These are phyloP conservation scores for Exophiala oligosperma DNA, from an alignment of 2,329 filamentous ascomycete genomes.

Conservation along the genomic window DNA sequence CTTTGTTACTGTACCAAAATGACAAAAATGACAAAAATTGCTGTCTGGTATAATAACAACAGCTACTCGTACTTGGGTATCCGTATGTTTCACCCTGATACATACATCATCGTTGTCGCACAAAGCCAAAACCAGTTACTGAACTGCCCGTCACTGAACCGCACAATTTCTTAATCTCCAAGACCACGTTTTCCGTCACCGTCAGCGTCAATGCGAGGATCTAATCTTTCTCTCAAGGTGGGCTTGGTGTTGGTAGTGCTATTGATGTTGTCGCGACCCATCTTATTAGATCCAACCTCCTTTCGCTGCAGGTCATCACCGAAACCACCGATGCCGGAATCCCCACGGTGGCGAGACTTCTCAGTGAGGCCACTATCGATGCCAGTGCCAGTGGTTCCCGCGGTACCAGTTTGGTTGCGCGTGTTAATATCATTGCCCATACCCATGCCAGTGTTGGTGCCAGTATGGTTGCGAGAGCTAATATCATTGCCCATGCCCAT, in stretches of 20 bases:
- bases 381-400: no score
- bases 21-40: no score
- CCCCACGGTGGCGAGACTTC: slow-evolving; percentile 5
- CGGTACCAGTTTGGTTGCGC: no score
- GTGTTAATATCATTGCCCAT: no score
- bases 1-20: no score
- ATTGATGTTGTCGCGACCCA: not conserved
- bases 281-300: not conserved
- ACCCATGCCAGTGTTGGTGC: no score
- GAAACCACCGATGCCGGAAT: slow-evolving; percentile 17
- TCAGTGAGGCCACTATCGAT: not conserved
- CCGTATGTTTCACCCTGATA: no score
- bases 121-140: not conserved
- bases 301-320: not conserved
- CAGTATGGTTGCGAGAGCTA: not conserved
- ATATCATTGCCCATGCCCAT: not conserved
- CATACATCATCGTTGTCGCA: no score
- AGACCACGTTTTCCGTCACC: slow-evolving; percentile 58
- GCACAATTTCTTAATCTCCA: not conserved
- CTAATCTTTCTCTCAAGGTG: slow-evolving; percentile 53
- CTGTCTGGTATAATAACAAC: no score
- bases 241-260: slow-evolving; percentile 42
- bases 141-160: not conserved
- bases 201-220: slow-evolving; percentile 55
- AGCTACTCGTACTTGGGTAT: no score